Base-by-base conservation (phyloP, 805 yeast genomes). In the Myxozyma monticola region DNA sequence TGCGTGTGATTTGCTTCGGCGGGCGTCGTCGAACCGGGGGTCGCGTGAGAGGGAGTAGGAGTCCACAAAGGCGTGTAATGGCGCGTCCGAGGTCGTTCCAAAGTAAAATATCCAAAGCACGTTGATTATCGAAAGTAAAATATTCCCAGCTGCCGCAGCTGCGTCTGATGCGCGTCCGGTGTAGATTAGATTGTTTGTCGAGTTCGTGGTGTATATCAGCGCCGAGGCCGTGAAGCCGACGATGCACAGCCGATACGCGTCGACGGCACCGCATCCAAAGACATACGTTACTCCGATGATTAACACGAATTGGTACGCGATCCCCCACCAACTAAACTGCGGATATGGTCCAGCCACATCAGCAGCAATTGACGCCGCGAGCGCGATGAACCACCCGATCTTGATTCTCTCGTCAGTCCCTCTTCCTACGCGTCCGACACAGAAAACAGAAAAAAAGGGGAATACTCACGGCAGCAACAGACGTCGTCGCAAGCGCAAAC, bases 291-390 rank as follows among this genome's bases (percentile, higher is more conserved):
- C 52, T 78, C 74, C 65, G 4, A 80, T 60, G 18, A 85, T 75
- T 36, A 88, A 59, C 26, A 87, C 55, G 18, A 89, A 71, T 68
- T 91, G 83, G 64, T 80, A 93, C 1, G 85, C 90, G 4, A 93
- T 68, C 1, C 95, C 96, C 99, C 99, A 93, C 99, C 99, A 91
- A 3, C 93, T 80, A 68, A 91, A 85, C 57, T 80, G 79, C 1
- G 97, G 96, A 64, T 84, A 88, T 4, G 68, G 58, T 14, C 69
- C 67, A 22, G 60, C 49, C 17, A 67, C 65, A 15, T 73, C 74
- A 5, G 80, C 66, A 1, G 85, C 81, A 17, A 86, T 81, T 14
- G 95, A 86, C 1, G 97, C 97, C 1, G 85, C 95, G 47, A 93
- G 76, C 8, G 96, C 87, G 43, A 93, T 79, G 51, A 88, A 73